Percentiles rank a stretch among this genome's conserved stretches.
Evolutionary conservation across 2,329 filamentous ascomycete species (phyloP).

Genomic region (Trichoderma semiorbis): DNA sequence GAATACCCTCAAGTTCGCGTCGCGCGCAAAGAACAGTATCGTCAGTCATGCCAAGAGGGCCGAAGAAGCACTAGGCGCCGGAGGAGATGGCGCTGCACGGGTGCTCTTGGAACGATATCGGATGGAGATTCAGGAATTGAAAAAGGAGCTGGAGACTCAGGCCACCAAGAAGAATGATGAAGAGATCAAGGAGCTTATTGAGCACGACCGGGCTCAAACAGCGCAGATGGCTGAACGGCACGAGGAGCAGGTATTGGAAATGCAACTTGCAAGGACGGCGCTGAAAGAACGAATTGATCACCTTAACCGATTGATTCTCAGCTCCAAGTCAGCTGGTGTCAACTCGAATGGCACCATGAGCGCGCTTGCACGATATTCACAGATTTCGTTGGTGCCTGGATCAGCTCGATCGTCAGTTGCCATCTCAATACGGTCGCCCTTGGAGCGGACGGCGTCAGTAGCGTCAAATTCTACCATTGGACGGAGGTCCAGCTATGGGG

Average conservation of each 20-base stretch:
- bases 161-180: constrained; percentile 62
- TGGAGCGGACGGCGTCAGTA: constrained; percentile 65
- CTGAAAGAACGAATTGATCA: constrained; percentile 97
- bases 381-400: constrained; percentile 47
- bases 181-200: constrained; percentile 59
- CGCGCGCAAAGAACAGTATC: constrained; percentile 95
- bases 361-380: constrained; percentile 63
- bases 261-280: constrained; percentile 93
- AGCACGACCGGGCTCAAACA: constrained; percentile 69
- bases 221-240: constrained; percentile 81
- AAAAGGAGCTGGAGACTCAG: constrained; percentile 77
- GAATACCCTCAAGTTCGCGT: constrained; percentile 95
- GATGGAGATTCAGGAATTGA: constrained; percentile 83
- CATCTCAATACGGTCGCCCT: constrained; percentile 53
- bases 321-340: constrained; percentile 92
- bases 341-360: constrained; percentile 74
- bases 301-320: constrained; percentile 88
- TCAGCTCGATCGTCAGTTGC: constrained; percentile 68
- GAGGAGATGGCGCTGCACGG: constrained; percentile 80
- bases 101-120: constrained; percentile 90
- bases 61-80: constrained; percentile 77
- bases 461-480: constrained; percentile 61
- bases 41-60: constrained; percentile 95
- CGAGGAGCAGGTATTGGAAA: constrained; percentile 96
- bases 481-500: constrained; percentile 45